phyloP scores from a whole-genome alignment of 139 green algal genomes.

The Picochlorum sp. region DNA sequence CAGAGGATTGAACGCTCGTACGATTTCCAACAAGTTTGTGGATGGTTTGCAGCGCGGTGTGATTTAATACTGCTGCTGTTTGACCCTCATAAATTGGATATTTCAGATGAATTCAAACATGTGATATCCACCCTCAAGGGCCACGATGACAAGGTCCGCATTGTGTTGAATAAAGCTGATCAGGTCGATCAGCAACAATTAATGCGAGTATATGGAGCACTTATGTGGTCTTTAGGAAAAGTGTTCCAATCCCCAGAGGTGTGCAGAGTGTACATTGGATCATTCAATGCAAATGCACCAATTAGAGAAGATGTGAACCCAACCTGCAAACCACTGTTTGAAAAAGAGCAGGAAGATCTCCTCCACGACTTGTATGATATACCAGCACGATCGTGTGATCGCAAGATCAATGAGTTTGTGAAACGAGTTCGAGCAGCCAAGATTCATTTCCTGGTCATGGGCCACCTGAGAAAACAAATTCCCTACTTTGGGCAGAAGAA shows the following conservation, averaged over 20 bases:
- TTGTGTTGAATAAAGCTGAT: constrained; percentile 98
- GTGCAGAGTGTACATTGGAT: constrained; percentile 89
- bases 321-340: constrained; percentile 67
- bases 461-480: constrained; percentile 75
- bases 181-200: constrained; percentile 86
- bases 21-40: constrained; percentile 81
- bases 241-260: constrained; percentile 89
- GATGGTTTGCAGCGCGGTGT: constrained; percentile 84
- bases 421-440: constrained; percentile 83
- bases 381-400: constrained; percentile 62
- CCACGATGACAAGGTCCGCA: constrained; percentile 91
- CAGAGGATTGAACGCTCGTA: constrained; percentile 90
- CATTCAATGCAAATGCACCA: constrained; percentile 61
- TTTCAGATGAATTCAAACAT: constrained; percentile 93
- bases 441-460: constrained; percentile 90
- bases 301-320: constrained; percentile 66
- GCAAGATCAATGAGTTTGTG: constrained; percentile 97
- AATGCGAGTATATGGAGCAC: constrained; percentile 96
- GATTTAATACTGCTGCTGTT: constrained; percentile 98
- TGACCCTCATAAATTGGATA: constrained; percentile 93
- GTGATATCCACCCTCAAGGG: constrained; percentile 67
- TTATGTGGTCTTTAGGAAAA: constrained; percentile 98
- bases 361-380: constrained; percentile 88
- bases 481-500: constrained; percentile 71
- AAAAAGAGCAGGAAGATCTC: constrained; percentile 84